These are phyloP conservation scores for Geotrichum histeridarum DNA, from an alignment of 1,139 yeast species.

Conservation along the genomic window DNA sequence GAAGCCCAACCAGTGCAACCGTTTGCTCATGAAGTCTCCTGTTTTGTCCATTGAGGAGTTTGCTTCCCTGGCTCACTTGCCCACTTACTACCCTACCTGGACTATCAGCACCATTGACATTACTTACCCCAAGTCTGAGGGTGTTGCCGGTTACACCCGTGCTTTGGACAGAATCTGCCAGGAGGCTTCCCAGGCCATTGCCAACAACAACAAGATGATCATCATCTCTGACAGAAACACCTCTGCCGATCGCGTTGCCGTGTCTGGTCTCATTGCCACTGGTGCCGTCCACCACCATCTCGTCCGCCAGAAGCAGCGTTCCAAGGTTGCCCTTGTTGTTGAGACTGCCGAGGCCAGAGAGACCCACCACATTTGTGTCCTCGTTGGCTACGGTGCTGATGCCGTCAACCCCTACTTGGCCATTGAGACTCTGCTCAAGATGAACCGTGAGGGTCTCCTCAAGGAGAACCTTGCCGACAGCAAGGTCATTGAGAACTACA, in stretches of 20 bases:
- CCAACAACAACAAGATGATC: constrained; percentile 66
- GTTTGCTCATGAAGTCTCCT: constrained; percentile 78
- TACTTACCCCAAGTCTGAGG: constrained; percentile 80
- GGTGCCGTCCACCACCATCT: constrained; percentile 97
- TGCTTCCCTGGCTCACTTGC: constrained; percentile 65
- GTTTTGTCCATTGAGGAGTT: constrained; percentile 70
- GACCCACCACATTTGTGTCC: constrained; percentile 91
- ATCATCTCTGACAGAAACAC: constrained; percentile 69
- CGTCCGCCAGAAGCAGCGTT: constrained; percentile 92
- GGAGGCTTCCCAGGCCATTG: constrained; percentile 82
- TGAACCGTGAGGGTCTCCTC: constrained; percentile 76
- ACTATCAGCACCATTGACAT: constrained; percentile 75
- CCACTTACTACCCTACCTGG: constrained; percentile 80
- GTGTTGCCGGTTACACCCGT: constrained; percentile 76
- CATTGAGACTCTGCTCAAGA: constrained; percentile 78
- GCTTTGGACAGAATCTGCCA: constrained; percentile 84
- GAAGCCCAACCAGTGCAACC: constrained; percentile 86
- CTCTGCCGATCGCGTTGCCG: constrained; percentile 60
- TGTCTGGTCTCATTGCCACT: constrained; percentile 87
- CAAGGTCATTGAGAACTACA: constrained; percentile 67
- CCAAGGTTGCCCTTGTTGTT: constrained; percentile 83
- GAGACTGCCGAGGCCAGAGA: constrained; percentile 98
- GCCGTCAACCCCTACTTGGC: constrained; percentile 92
- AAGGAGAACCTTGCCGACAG: constrained; percentile 53
- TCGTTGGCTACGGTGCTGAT: constrained; percentile 96